These are phyloP conservation scores for Chaetomium cochliodes DNA, from an alignment of 495 filamentous ascomycete genomes.

Conservation along the genomic window DNA sequence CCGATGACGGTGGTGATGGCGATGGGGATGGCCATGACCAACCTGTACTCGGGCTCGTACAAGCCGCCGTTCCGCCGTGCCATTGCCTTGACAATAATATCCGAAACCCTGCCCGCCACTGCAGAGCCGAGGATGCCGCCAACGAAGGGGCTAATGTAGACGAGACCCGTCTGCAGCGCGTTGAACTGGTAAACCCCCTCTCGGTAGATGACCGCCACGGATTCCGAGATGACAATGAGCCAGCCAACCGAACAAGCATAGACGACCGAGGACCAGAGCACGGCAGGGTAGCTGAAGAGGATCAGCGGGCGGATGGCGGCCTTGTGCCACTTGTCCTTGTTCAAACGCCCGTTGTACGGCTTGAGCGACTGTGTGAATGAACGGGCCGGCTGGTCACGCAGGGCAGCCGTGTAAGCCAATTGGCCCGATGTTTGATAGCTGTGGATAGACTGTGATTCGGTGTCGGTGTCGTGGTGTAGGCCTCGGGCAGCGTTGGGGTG, in stretches of 20 bases:
- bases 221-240: slow-evolving; percentile 91
- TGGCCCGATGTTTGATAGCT: slow-evolving; percentile 30
- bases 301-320: slow-evolving; percentile 78
- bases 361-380: slow-evolving; percentile 69
- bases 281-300: slow-evolving; percentile 80
- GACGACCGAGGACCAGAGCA: slow-evolving; percentile 85
- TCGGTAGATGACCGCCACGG: slow-evolving; percentile 74
- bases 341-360: slow-evolving; percentile 73
- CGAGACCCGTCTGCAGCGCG: slow-evolving; percentile 73
- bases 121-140: slow-evolving; percentile 88
- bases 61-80: slow-evolving; percentile 82
- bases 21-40: slow-evolving; percentile 87
- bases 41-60: slow-evolving; percentile 93
- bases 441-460: slow-evolving; percentile 35
- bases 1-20: slow-evolving; percentile 77
- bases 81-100: slow-evolving; percentile 78
- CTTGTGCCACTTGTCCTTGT: slow-evolving; percentile 74
- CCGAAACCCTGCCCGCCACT: slow-evolving; percentile 85
- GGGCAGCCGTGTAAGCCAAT: slow-evolving; percentile 58
- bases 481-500: background rate
- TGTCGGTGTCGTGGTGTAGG: slow-evolving; percentile 34
- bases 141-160: slow-evolving; percentile 87
- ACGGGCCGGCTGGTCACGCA: slow-evolving; percentile 59
- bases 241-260: slow-evolving; percentile 91
- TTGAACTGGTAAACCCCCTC: slow-evolving; percentile 72